Evolutionary conservation across 2,329 filamentous ascomycete species (phyloP).

Genomic region (Aspergillus niger): DNA sequence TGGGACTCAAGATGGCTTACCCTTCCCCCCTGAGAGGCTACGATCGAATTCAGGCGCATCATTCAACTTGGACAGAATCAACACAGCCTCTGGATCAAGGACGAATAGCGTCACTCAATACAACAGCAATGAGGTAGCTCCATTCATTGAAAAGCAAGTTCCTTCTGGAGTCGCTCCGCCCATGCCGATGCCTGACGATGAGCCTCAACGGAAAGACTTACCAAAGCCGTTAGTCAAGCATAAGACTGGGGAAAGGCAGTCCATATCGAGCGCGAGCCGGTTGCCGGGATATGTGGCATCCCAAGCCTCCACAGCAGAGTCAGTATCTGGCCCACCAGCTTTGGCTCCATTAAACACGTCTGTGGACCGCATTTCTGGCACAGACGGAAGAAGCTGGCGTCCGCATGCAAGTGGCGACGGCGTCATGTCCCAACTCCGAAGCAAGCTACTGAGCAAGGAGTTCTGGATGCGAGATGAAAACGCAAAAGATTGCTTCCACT

Average conservation of each 20-base stretch:
- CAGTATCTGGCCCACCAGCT: constrained; percentile 47
- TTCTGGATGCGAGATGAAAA: constrained; percentile 99
- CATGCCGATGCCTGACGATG: constrained; percentile 34
- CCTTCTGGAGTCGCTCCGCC: constrained; percentile 32
- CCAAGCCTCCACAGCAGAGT: constrained; percentile 45
- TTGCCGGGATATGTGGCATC: constrained; percentile 48
- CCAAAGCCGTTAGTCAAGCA: constrained; percentile 27
- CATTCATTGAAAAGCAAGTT: constrained; percentile 32
- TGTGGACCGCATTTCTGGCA: constrained; percentile 24
- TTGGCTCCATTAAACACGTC: constrained; percentile 34
- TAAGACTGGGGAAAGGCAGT: constrained; percentile 36
- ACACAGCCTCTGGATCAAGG: constrained; percentile 28
- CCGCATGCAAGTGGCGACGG: constrained; percentile 27
- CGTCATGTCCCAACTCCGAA: constrained; percentile 67
- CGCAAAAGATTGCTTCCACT: constrained; percentile 94
- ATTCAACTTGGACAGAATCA: constrained; percentile 29
- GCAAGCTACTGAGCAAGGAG: constrained; percentile 87
- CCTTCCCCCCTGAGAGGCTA: constrained; percentile 37
- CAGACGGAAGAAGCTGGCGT: constrained; percentile 24
- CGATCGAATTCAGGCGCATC: constrained; percentile 36
- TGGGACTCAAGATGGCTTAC: constrained; percentile 21
- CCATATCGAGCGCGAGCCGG: constrained; percentile 48
- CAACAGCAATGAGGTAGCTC: constrained; percentile 27
- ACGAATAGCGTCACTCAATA: constrained; percentile 35
- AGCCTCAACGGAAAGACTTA: constrained; percentile 28